Conservation (phyloP, 1,284 basidiomycete genomes). For the Ustilago hordei region DNA sequence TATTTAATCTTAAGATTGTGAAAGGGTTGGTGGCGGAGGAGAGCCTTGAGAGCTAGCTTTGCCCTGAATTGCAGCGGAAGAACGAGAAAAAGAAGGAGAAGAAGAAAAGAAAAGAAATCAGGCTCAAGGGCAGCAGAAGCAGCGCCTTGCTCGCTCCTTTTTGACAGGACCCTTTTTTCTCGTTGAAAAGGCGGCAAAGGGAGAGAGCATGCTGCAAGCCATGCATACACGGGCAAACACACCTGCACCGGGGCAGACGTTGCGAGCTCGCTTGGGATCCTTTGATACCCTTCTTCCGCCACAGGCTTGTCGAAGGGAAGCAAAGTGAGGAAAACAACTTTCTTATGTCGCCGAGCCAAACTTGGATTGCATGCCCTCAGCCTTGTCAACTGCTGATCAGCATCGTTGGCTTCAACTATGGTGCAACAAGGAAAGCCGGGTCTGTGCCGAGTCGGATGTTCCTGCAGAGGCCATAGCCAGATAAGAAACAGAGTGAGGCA, state of each 20-base stretch:
- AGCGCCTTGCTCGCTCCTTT: background rate
- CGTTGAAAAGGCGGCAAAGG: too few species aligned
- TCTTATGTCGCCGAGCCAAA: conserved; percentile 6
- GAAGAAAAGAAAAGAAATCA: background rate
- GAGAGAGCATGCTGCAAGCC: background rate
- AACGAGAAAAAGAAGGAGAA: background rate
- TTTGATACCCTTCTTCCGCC: conserved; percentile 4
- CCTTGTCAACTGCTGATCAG: background rate
- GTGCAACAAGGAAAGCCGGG: background rate
- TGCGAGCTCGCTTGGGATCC: background rate
- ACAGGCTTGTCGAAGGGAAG: too few species aligned
- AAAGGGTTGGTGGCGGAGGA: background rate
- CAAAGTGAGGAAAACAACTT: background rate
- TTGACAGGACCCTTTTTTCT: conserved; percentile 1
- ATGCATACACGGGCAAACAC: conserved; percentile 1
- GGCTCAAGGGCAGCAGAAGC: background rate
- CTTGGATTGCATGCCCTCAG: background rate
- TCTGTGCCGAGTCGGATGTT: background rate
- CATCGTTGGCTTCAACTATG: background rate
- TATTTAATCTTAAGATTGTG: background rate
- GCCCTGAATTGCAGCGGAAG: background rate
- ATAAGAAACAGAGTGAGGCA: background rate
- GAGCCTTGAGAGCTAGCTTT: too few species aligned
- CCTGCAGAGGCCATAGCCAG: background rate
- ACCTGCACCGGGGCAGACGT: background rate